Evolutionary conservation across 768 basidiomycete genomes (phyloP), one percentile per base, ranked within the genome.

Genomic region (Mycena vulgaris): DNA sequence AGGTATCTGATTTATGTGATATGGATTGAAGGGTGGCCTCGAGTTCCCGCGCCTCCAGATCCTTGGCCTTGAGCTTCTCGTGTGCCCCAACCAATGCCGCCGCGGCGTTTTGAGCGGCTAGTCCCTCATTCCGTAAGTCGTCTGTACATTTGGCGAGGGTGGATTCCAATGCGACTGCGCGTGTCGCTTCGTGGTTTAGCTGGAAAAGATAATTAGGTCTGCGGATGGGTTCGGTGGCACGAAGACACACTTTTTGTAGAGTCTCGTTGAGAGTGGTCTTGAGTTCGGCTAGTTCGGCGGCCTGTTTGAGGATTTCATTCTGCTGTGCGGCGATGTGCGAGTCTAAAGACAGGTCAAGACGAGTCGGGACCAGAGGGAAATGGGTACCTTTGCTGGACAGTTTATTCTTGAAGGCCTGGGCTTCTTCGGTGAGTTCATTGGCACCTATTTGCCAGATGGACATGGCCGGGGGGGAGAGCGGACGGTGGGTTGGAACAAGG

Each of bases 161-260:
- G 0, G 80, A 77, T 75, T 93, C 91, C 27, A 93, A 83, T 59
- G 82, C 80, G 49, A 91, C 77, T 19, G 84, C 87, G 31, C 89
- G 89, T 68, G 86, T 83, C 7, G 88, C 83, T 80, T 93, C 92
- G 63, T 79, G 77, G 49, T 84, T 84, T 57, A 93, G 81, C 92
- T 93, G 61, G 28, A 33, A 37, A 28, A 33, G 48, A 31, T 47
- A 48, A 49, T 48, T n/a, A 57, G 66, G 42, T 42, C 48, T 77
- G 42, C 63, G 66, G 45, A n/a, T 5, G 28, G 11, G 40, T 17
- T 27, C 17, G n/a, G 25, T 42, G 42, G 27, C 56, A 71, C n/a
- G 40, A 27, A 33, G 47, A 45, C 80, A 27, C 63, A 87, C 88
- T 79, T 87, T 87, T 75, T 86, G 83, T 42, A 86, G 66, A 10